Evolutionary conservation across 495 filamentous ascomycete genomes (phyloP), one percentile per base, ranked within the genome.

Genomic region (Rhypophila decipiens): DNA sequence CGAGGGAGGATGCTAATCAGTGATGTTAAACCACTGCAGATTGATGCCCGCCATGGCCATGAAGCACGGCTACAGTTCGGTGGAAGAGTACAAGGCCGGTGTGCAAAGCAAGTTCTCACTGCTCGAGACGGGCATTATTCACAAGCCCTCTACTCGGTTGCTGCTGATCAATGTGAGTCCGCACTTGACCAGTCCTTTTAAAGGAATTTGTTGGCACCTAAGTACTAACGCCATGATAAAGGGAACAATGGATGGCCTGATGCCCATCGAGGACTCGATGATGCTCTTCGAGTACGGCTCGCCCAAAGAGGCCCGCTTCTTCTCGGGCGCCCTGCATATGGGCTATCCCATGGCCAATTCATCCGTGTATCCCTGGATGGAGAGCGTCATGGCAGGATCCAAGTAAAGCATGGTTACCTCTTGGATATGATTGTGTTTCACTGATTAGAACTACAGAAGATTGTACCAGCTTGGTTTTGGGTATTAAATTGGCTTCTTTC

Each of bases 191-290:
- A 42, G 10, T 18, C 23, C 41, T 23, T 44, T 24, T 23, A 33
- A 19, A 2, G 34, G 52, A 27, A 1, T 31, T 46, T 24, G 46
- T 44, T 34, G 23, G 33, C 21, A 13, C 34, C 27, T 18, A 10
- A 42, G 22, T 12, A 42, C 5, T 10, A 22, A 22, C 9, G 17
- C 12, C 17, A 21, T 19, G 15, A 33, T 15, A 34, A n/a, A 85
- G 77, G 84, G 85, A 11, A 78, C 76, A 8, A 69, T 77, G 27
- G 85, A 88, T 50, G 85, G 83, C 7, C 72, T 89, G 39, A 85
- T 87, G 65, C 87, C 86, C 0, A 85, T 90, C 47, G 85, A 89
- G 53, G 86, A 90, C 60, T 88, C 74, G 49, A 79, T 78, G 59
- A 66, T 81, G 53, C 67, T 79, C 13, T 74, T 87, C 47, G 80